Percentiles rank a stretch among this genome's conserved stretches.
phyloP scores from a whole-genome alignment of 2,329 filamentous ascomycete species.

The Colletotrichum euphorbiae region DNA sequence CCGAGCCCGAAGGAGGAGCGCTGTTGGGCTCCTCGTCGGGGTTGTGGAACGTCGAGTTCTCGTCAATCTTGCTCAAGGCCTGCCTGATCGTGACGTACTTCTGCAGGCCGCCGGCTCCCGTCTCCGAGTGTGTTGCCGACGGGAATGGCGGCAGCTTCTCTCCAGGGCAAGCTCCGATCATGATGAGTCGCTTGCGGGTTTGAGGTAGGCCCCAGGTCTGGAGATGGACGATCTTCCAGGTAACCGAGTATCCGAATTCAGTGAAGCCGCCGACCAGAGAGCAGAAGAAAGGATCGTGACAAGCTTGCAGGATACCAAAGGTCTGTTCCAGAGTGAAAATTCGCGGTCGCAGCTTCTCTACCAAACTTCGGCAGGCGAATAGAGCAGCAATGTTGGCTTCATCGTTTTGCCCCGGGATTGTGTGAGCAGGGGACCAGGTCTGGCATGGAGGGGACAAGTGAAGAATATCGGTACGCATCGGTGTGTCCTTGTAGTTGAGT shows the following conservation, averaged over 20 bases:
- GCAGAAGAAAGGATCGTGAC: constrained; percentile 67
- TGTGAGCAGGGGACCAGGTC: constrained; percentile 79
- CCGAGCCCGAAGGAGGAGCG: constrained; percentile 48
- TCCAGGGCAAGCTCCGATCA: constrained; percentile 74
- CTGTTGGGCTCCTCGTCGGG: constrained; percentile 43
- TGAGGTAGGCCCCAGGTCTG: constrained; percentile 64
- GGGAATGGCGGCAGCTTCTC: constrained; percentile 77
- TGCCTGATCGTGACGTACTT: constrained; percentile 58
- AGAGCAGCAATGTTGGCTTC: constrained; percentile 74
- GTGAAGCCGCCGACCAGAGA: constrained; percentile 74
- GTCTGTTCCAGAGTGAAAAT: constrained; percentile 85
- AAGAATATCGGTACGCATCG: constrained; percentile 70
- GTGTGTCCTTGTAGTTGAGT: constrained; percentile 42
- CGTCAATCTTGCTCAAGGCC: constrained; percentile 53
- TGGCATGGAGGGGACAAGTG: constrained; percentile 86
- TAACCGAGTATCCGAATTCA: constrained; percentile 73
- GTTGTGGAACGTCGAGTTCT: constrained; percentile 52
- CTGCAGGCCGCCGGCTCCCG: constrained; percentile 48
- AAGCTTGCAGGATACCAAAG: constrained; percentile 67
- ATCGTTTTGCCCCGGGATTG: constrained; percentile 66
- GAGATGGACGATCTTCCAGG: constrained; percentile 72
- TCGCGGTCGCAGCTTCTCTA: constrained; percentile 71
- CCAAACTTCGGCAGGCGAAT: constrained; percentile 64
- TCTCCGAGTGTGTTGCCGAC: constrained; percentile 65
- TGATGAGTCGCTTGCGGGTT: constrained; percentile 62